Base-by-base conservation (phyloP, 2,329 filamentous ascomycete genomes). In the Pseudogymnoascus sp. region DNA sequence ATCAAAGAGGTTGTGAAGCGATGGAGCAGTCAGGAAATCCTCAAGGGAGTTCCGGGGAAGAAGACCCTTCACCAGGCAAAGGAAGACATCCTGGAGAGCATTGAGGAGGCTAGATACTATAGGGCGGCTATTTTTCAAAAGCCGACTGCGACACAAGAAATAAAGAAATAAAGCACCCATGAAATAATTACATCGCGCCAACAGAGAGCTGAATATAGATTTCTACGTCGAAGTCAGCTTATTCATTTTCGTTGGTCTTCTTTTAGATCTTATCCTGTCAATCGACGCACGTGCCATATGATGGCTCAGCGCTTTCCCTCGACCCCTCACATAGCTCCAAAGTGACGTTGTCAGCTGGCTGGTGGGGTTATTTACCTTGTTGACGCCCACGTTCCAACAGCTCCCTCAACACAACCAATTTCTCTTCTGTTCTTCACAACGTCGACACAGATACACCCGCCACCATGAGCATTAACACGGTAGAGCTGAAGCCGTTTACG, bases 21-120 rank as follows among this genome's bases (percentile, higher is more conserved):
- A 53, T 99, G 94, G 93, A 87, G 85, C 47, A 80, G 81, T 1
- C 74, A 79, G n/a, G 79, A 83, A 6, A 73, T 90, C 7, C 71
- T 89, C 65, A 77, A 78, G 63, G 78, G 79, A 50, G 85, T 84
- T 28, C 92, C 93, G 11, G 75, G 72, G 66, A 97, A 97, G 79
- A 83, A 83, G 72, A 85, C 84, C 38, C 78, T 86, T 61, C 94
- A 99, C 77, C 85, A 93, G 75, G 94, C 94, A 0, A 86, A 83
- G 69, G 86, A 91, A 63, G 94, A 99, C 75, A 96, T 99, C 64
- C 75, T 97, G 65, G 94, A 99, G 78, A 97, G 93, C 75, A 97
- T 99, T 66, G 87, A 84, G 63, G 94, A 99, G 78, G 93, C 93
- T 62, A 85, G 79, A 70, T 97, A 89, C 73, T 97, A 96, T 75